Percentiles rank a stretch among this genome's conserved stretches.
These are phyloP conservation scores for Candida ascalaphidarum DNA, from an alignment of 805 yeast genomes.

Conservation along the genomic window DNA sequence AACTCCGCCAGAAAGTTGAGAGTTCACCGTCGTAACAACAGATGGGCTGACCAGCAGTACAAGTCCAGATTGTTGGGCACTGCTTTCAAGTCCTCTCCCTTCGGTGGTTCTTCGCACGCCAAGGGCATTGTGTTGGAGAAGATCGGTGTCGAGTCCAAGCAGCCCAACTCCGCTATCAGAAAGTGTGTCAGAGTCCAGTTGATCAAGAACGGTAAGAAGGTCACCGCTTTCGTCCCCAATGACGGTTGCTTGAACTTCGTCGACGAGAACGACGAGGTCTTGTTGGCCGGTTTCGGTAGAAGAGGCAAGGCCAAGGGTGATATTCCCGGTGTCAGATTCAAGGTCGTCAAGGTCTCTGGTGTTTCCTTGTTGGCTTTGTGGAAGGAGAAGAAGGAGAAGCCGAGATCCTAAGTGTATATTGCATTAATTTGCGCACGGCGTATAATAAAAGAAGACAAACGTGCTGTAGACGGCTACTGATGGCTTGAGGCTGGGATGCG, in stretches of 20 bases:
- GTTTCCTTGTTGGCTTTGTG: slow-evolving; percentile 98
- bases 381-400: slow-evolving; percentile 99
- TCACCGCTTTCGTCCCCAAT: slow-evolving; percentile 99
- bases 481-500: no score
- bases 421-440: neutral
- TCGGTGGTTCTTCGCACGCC: slow-evolving; percentile 99
- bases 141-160: slow-evolving; percentile 99
- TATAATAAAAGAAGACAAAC: no score
- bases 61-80: slow-evolving; percentile 99
- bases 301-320: slow-evolving; percentile 99
- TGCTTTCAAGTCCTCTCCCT: slow-evolving; percentile 99
- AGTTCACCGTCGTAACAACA: slow-evolving; percentile 99
- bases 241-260: slow-evolving; percentile 99
- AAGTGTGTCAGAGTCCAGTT: slow-evolving; percentile 99
- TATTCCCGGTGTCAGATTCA: slow-evolving; percentile 99
- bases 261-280: slow-evolving; percentile 99
- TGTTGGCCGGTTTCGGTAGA: slow-evolving; percentile 99
- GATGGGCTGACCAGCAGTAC: slow-evolving; percentile 99
- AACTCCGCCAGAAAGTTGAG: slow-evolving; percentile 99
- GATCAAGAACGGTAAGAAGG: slow-evolving; percentile 99
- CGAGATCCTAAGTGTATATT: slow-evolving; percentile 72
- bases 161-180: slow-evolving; percentile 99
- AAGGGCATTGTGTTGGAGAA: slow-evolving; percentile 99
- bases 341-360: slow-evolving; percentile 99
- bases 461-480: no score